Evolutionary conservation across 306 rosid genomes (phyloP), one percentile per base, ranked within the genome.

Genomic region (Vigna reflexopilosa): DNA sequence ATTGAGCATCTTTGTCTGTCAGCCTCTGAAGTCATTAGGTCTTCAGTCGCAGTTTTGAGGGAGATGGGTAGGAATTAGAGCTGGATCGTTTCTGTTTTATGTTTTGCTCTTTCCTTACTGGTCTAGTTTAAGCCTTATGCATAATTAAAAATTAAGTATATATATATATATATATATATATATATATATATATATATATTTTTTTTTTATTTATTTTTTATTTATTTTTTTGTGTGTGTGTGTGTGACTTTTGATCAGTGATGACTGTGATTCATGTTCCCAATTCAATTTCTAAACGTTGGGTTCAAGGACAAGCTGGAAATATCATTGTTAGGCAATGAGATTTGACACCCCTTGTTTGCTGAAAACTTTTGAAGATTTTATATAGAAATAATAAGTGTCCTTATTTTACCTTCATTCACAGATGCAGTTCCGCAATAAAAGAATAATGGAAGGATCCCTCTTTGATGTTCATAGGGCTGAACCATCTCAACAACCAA

Each of bases 371-470:
- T 32, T 8, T 72, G 32, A 47, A 1, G 24, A 14, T 26, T 48
- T 71, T 59, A 67, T 24, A 59, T 42, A 64, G 63, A 81, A 61
- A 54, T 49, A 70, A 55, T 69, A 40, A 32, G 34, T 24, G 42
- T 56, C 42, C 52, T 55, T 65, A 44, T 67, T 48, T 10, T 77
- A 45, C 76, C 70, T 81, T 44, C 62, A 34, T 74, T 63, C 55
- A 77, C 75, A 78, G 45, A 65, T 93, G 91, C 96, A 93, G 99
- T 87, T 91, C 75, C 85, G 81, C 73, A 87, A 89, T 84, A 96
- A 96, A 84, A 86, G 93, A 86, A 85, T 93, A 87, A 86, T 88
- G 90, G 95, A 84, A 58, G 97, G 95, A 73, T 88, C 97, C 80
- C 61, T 83, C 9, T 84, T 87, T 77, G 97, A 88, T 87, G 70